Evolutionary conservation across 2,329 filamentous ascomycete genomes (phyloP), one percentile per base, ranked within the genome.

Genomic region (Penicillium sp.): DNA sequence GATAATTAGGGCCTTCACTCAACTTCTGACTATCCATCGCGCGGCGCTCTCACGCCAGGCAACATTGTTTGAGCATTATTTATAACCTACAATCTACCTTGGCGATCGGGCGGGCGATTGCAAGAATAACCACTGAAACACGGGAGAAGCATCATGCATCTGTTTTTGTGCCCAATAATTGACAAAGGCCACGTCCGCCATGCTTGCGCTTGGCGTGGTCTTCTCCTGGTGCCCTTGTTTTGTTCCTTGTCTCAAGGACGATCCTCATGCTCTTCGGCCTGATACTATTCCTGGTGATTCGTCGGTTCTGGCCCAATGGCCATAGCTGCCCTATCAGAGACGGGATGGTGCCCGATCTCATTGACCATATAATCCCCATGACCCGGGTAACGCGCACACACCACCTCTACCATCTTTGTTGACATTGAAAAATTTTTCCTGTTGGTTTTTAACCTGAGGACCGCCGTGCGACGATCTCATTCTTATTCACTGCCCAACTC

Each of bases 341-440:
- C n/a, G 48, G 51, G 48, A 49, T 62, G 60, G 43, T 63, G 61
- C 60, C 61, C 61, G 60, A 63, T 62, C 13, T 27, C n/a, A 25
- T 16, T 53, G 46, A 52, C 51, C 51, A 62, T 60, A 60, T 62
- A 56, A 50, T 53, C 49, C 46, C 45, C 44, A 44, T 27, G 41
- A 24, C 46, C 51, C 50, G 46, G 46, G 42, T 33, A 50, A 36
- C 46, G 44, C 58, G 41, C 48, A 54, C 51, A 39, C 46, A 54
- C 46, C 44, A 51, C 53, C 25, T 10, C 27, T 7, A 11, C 10
- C 35, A 46, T 27, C 57, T 61, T 61, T 62, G 58, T 60, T 53
- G 44, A 58, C 41, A 22, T 22, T 47, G 46, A 49, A 57, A 28
- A 53, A 39, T 41, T 47, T 46, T 38, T 53, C 46, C 46, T 41